phyloP scores from a whole-genome alignment of 2,329 filamentous ascomycete species.

The Epichloe uncinata region DNA sequence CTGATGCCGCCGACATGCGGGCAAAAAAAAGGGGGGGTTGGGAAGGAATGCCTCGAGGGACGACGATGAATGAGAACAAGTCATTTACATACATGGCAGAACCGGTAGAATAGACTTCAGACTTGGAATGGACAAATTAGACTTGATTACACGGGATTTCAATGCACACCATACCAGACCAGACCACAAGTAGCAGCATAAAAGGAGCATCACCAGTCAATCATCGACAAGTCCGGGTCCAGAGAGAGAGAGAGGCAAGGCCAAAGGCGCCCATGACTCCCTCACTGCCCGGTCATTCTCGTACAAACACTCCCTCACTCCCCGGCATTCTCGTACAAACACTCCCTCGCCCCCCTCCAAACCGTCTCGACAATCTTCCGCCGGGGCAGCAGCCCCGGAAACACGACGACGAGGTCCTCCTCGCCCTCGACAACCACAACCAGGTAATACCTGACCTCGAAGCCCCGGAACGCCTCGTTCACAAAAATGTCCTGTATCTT shows the following conservation, averaged over 20 bases:
- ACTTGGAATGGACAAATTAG: too few species aligned
- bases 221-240: too few species aligned
- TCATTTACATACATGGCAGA: neutral
- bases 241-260: too few species aligned
- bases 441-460: slow-evolving; percentile 81
- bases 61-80: slow-evolving; percentile 11
- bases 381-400: slow-evolving; percentile 66
- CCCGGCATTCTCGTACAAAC: slow-evolving; percentile 50
- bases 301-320: slow-evolving; percentile 57
- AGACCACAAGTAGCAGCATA: too few species aligned
- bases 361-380: slow-evolving; percentile 70
- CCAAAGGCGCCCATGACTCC: too few species aligned
- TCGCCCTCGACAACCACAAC: slow-evolving; percentile 84
- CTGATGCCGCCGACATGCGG: slow-evolving; percentile 35
- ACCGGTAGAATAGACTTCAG: neutral
- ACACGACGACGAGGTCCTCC: slow-evolving; percentile 84
- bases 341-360: slow-evolving; percentile 74
- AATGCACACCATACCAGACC: too few species aligned
- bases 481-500: slow-evolving; percentile 89
- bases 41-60: slow-evolving; percentile 17
- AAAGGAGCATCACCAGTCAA: too few species aligned
- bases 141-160: too few species aligned
- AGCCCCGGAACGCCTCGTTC: slow-evolving; percentile 87
- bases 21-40: slow-evolving; percentile 13
- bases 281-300: slow-evolving; percentile 23